Conservation (phyloP, 805 yeast genomes). For the Blastobotrys americana region DNA sequence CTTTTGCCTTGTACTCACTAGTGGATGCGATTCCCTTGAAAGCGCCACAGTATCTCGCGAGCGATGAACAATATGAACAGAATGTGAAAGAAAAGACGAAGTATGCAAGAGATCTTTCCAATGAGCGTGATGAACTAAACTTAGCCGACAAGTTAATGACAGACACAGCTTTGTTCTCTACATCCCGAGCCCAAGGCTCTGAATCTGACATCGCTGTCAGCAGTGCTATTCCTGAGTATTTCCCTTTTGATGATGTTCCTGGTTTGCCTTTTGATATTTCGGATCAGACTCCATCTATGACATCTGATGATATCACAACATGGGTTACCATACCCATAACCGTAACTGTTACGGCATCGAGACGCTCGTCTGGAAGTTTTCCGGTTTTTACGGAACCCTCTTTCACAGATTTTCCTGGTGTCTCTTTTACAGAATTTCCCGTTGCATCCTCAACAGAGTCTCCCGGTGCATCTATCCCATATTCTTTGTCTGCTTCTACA, state of each 20-base stretch:
- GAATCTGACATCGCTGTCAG: too few relatives aligned
- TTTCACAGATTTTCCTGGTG: not conserved
- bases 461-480: too few relatives aligned
- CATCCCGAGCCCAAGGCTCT: not conserved
- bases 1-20: not conserved
- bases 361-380: not conserved
- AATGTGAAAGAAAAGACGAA: not conserved
- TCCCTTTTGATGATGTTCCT: not conserved
- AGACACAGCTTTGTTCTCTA: not conserved
- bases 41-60: not conserved
- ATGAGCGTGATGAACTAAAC: not conserved
- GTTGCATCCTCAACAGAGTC: too few relatives aligned
- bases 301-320: not conserved
- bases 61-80: not conserved
- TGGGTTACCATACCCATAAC: not conserved
- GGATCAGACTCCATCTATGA: not conserved
- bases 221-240: not conserved
- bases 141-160: not conserved
- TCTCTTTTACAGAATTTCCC: not conserved
- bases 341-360: not conserved
- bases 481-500: too few relatives aligned
- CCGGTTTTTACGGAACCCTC: not conserved
- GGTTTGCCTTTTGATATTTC: too few relatives aligned
- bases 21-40: not conserved
- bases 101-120: not conserved